Evolutionary conservation across 208 protist genomes (phyloP).

Genomic region (Endotrypanum monterogeii): DNA sequence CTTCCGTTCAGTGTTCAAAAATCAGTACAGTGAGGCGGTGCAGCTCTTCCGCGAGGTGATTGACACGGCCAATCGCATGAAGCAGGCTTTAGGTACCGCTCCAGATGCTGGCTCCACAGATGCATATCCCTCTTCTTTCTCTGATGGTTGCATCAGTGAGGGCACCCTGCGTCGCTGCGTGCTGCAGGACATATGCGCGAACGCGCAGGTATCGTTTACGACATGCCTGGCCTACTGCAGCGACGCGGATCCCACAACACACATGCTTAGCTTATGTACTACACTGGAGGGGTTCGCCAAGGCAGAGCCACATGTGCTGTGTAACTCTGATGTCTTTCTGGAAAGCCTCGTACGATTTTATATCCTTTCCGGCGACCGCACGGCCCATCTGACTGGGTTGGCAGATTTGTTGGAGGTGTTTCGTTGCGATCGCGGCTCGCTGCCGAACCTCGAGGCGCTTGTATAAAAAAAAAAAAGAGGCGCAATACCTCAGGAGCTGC

Average conservation of each 20-base stretch:
- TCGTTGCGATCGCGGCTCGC: slow-evolving; percentile 52
- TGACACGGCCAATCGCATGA: slow-evolving; percentile 4
- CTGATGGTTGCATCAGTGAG: slow-evolving; percentile 24
- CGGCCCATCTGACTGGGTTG: slow-evolving; percentile 49
- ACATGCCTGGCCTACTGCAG: slow-evolving; percentile 68
- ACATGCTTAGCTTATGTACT: slow-evolving; percentile 30
- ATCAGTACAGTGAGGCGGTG: slow-evolving; percentile 21
- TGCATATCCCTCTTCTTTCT: not conserved
- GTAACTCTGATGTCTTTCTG: slow-evolving; percentile 71
- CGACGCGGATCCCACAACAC: slow-evolving; percentile 19
- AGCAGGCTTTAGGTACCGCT: slow-evolving; percentile 4
- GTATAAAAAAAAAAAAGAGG: slow-evolving; percentile 28
- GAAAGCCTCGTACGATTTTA: slow-evolving; percentile 80
- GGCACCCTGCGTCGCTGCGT: slow-evolving; percentile 20
- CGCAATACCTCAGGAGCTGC: not conserved
- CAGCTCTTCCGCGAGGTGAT: slow-evolving; percentile 20
- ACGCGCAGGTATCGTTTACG: slow-evolving; percentile 61
- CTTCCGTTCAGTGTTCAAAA: slow-evolving; percentile 22
- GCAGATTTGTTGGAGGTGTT: slow-evolving; percentile 78
- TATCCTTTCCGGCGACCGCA: slow-evolving; percentile 60
- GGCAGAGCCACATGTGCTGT: slow-evolving; percentile 53
- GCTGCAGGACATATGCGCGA: slow-evolving; percentile 52
- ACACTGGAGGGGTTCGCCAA: slow-evolving; percentile 67
- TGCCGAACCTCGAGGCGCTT: slow-evolving; percentile 66
- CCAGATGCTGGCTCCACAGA: not conserved